Percentiles rank a stretch among this genome's conserved stretches.
These are phyloP conservation scores for Phytophthora boehmeriae DNA, from an alignment of 352 stramenopile genomes.

Conservation along the genomic window DNA sequence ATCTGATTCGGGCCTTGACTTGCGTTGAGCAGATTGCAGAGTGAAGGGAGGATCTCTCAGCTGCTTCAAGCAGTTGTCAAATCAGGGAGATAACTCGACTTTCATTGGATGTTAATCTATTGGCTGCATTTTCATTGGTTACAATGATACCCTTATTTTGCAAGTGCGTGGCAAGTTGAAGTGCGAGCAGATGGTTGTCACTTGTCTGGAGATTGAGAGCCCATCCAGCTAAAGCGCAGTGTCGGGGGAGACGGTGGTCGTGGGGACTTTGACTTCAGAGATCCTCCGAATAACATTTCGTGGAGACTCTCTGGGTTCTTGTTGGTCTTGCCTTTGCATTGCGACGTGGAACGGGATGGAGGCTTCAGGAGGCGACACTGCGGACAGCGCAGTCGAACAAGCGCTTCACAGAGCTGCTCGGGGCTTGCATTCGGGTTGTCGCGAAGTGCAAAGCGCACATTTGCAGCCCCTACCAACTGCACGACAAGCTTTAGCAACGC, in stretches of 20 bases:
- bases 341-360: neutral
- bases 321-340: neutral
- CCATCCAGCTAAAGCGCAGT: neutral
- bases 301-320: neutral
- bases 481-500: constrained; percentile 28
- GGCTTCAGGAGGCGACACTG: neutral
- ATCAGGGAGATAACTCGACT: too few relatives aligned
- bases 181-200: too few relatives aligned
- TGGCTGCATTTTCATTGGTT: too few relatives aligned
- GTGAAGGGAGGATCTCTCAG: too few relatives aligned
- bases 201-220: neutral
- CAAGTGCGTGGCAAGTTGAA: too few relatives aligned
- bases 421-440: constrained; percentile 27
- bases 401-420: constrained; percentile 13
- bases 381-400: constrained; percentile 17
- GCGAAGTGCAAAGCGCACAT: constrained; percentile 20
- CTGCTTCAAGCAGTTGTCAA: too few relatives aligned
- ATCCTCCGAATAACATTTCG: neutral
- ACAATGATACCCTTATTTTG: too few relatives aligned
- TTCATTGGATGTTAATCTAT: too few relatives aligned
- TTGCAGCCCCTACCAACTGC: constrained; percentile 23
- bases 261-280: neutral
- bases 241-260: neutral
- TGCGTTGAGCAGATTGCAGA: too few relatives aligned
- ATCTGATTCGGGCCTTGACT: too few relatives aligned